Percentiles rank a stretch among this genome's conserved stretches.
Conservation (phyloP, 805 yeast genomes). For the Candida alai region DNA sequence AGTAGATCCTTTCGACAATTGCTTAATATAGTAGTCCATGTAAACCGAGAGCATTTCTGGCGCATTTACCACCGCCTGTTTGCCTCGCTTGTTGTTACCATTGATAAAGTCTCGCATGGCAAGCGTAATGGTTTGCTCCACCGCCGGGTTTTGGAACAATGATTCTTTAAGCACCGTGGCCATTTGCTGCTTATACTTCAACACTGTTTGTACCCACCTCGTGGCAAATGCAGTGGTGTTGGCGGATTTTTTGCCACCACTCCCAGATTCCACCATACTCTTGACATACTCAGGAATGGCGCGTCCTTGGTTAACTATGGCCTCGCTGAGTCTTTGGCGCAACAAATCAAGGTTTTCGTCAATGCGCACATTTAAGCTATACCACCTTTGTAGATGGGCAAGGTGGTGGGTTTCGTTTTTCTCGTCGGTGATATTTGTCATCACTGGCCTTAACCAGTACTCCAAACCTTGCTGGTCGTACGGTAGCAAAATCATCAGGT, state of each 20-base stretch:
- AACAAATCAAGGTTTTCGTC: slow-evolving; percentile 51
- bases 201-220: slow-evolving; percentile 61
- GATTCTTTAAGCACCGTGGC: slow-evolving; percentile 44
- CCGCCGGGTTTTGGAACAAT: slow-evolving; percentile 44
- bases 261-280: slow-evolving; percentile 3
- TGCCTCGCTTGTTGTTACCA: slow-evolving; percentile 39
- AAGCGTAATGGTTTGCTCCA: slow-evolving; percentile 54
- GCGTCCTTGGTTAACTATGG: slow-evolving; percentile 28
- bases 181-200: slow-evolving; percentile 50
- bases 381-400: slow-evolving; percentile 44
- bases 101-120: slow-evolving; percentile 64
- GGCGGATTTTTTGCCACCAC: slow-evolving; percentile 12
- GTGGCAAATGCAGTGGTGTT: slow-evolving; percentile 52
- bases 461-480: slow-evolving; percentile 54
- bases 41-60: slow-evolving; percentile 38
- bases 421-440: slow-evolving; percentile 12
- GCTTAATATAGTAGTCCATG: slow-evolving; percentile 40
- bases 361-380: slow-evolving; percentile 48
- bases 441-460: slow-evolving; percentile 50
- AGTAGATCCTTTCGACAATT: slow-evolving; percentile 21
- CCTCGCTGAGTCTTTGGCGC: slow-evolving; percentile 42
- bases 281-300: slow-evolving; percentile 8
- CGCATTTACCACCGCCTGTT: slow-evolving; percentile 22
- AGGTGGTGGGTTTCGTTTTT: slow-evolving; percentile 18
- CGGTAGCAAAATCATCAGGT: slow-evolving; percentile 45